Percentiles rank a stretch among this genome's conserved stretches.
These are phyloP conservation scores for Russula sp. DNA, from an alignment of 768 basidiomycete genomes.

Conservation along the genomic window DNA sequence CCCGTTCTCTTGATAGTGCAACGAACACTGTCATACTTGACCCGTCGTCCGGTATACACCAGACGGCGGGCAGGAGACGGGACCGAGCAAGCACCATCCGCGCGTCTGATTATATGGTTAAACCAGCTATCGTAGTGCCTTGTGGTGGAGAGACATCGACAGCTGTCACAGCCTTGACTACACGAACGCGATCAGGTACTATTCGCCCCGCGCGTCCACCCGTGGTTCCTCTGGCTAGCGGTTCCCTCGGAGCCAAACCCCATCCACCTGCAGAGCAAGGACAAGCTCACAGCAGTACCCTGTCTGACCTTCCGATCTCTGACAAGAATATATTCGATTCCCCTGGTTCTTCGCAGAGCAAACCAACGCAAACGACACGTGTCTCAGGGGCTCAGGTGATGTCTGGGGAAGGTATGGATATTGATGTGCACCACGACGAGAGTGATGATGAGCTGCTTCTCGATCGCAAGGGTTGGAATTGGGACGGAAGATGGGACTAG, in stretches of 20 bases:
- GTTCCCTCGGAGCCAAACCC: neutral
- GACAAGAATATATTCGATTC: neutral
- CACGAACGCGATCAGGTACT: conserved; percentile 25
- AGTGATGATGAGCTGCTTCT: conserved; percentile 24
- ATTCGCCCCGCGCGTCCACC: conserved; percentile 21
- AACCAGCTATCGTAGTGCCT: neutral
- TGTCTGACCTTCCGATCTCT: neutral
- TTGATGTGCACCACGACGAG: conserved; percentile 6
- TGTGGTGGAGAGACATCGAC: neutral
- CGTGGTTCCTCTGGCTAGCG: neutral
- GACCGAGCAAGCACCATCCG: conserved; percentile 25
- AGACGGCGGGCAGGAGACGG: conserved; percentile 5
- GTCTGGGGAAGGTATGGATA: conserved; percentile 1
- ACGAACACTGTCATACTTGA: neutral
- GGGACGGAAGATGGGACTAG: conserved; percentile 23
- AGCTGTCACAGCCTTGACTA: conserved; percentile 10
- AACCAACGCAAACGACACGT: neutral
- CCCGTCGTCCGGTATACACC: neutral
- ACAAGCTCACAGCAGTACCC: conserved; percentile 9
- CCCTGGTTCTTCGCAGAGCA: neutral
- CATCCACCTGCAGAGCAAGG: conserved; percentile 26
- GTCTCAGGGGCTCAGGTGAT: neutral
- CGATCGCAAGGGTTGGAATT: conserved; percentile 21
- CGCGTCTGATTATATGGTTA: conserved; percentile 19
- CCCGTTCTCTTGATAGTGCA: conserved; percentile 17